A percentile compares a stretch with the other conserved stretches of the same genome.
Evolutionary conservation across 2,329 filamentous ascomycete species (phyloP).

Genomic region (Ceratocystis papillata): DNA sequence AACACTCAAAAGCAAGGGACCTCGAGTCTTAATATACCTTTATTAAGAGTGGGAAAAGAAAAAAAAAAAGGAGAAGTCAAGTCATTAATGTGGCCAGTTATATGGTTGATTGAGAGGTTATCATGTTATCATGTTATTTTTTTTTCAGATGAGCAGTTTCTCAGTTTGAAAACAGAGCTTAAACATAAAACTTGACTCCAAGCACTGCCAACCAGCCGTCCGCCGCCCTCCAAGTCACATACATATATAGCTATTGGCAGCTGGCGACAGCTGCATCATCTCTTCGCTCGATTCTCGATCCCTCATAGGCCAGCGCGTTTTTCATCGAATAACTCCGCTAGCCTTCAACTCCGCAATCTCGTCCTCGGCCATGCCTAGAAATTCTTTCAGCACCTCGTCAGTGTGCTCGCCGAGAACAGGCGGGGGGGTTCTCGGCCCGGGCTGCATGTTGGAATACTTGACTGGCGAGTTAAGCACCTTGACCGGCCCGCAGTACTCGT

Average conservation of each 20-base stretch:
- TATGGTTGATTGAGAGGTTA: neutral
- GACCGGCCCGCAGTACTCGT: conserved; percentile 70
- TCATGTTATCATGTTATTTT: neutral
- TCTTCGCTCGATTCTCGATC: neutral
- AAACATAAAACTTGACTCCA: too few relatives aligned
- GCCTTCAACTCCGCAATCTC: conserved; percentile 53
- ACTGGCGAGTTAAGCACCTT: conserved; percentile 89
- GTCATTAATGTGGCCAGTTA: too few relatives aligned
- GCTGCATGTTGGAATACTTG: conserved; percentile 78
- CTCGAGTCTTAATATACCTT: too few relatives aligned
- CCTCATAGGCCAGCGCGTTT: neutral
- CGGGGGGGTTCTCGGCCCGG: conserved; percentile 64
- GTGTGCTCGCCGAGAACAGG: conserved; percentile 84
- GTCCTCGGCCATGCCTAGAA: conserved; percentile 49
- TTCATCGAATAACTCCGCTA: conserved; percentile 52
- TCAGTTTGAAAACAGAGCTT: neutral
- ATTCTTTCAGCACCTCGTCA: conserved; percentile 55
- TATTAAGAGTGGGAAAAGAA: neutral
- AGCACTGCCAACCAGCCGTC: too few relatives aligned
- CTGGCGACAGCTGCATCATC: neutral
- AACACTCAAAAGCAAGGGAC: neutral
- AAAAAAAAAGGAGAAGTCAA: neutral
- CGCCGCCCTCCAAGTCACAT: neutral
- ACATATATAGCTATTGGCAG: neutral
- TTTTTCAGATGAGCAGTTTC: neutral